phyloP scores from a whole-genome alignment of 2,329 filamentous ascomycete species.

The Sporothrix euskadiensis region DNA sequence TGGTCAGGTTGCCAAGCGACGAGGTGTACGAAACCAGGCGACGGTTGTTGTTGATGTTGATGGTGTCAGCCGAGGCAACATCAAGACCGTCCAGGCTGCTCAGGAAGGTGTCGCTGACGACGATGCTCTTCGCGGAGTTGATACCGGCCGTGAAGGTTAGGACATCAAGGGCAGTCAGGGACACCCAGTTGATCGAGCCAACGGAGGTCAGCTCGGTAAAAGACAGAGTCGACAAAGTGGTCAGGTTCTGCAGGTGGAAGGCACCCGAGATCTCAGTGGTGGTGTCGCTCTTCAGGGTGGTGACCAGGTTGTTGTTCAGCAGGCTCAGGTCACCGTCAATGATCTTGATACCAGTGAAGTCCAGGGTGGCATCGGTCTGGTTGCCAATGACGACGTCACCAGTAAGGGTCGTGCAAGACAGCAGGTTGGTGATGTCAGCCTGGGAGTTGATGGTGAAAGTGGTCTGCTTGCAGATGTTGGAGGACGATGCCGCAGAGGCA shows the following conservation, averaged over 20 bases:
- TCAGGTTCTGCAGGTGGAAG: conserved; percentile 71
- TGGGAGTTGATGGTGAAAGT: conserved; percentile 62
- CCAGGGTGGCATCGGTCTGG: conserved; percentile 57
- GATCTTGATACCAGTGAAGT: conserved; percentile 59
- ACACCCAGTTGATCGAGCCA: conserved; percentile 67
- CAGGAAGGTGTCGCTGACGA: conserved; percentile 85
- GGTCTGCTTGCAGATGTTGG: conserved; percentile 36
- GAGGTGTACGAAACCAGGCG: conserved; percentile 75
- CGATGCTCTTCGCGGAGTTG: conserved; percentile 65
- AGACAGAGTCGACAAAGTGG: conserved; percentile 65
- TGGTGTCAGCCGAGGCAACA: conserved; percentile 66
- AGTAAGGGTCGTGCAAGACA: conserved; percentile 65
- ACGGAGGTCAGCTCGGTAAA: conserved; percentile 67
- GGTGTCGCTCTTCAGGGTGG: conserved; percentile 60
- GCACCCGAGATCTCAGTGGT: conserved; percentile 66
- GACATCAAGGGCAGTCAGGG: conserved; percentile 62
- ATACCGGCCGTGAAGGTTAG: conserved; percentile 56
- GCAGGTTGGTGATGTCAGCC: conserved; percentile 60
- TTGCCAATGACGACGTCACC: conserved; percentile 68
- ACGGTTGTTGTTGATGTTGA: conserved; percentile 89
- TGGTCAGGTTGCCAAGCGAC: conserved; percentile 73
- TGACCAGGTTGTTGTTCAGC: conserved; percentile 62
- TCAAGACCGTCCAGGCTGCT: conserved; percentile 77
- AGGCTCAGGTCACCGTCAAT: conserved; percentile 60
- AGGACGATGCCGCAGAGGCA: conserved; percentile 41